These are phyloP conservation scores for Collybia mongolica DNA, from an alignment of 768 basidiomycete species.

Conservation along the genomic window DNA sequence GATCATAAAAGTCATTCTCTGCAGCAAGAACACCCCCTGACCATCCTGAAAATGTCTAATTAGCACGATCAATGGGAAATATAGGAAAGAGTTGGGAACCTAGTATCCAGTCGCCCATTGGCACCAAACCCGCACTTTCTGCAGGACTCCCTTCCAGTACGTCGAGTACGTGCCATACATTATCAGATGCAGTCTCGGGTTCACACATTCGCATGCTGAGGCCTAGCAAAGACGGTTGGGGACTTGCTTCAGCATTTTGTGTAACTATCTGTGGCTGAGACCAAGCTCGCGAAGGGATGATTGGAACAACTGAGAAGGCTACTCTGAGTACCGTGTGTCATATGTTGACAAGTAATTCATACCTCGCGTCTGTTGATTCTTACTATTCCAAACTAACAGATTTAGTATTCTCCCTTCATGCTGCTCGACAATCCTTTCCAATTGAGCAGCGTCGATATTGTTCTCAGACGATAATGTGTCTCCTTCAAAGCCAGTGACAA, in stretches of 20 bases:
- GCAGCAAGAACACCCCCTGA: constrained; percentile 88
- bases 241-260: constrained; percentile 37
- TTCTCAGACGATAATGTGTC: constrained; percentile 50
- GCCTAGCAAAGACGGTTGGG: constrained; percentile 89
- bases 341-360: constrained; percentile 14
- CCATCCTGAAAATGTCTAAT: constrained; percentile 76
- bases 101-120: constrained; percentile 66
- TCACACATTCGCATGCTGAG: constrained; percentile 92
- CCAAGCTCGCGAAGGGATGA: constrained; percentile 87
- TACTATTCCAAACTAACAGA: constrained; percentile 83
- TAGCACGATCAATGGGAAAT: constrained; percentile 18
- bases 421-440: constrained; percentile 80
- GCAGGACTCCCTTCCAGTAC: constrained; percentile 96
- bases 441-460: constrained; percentile 62
- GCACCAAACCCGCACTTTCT: constrained; percentile 94
- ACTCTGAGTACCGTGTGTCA: constrained; percentile 1
- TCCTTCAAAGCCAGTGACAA: constrained; percentile 89
- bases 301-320: constrained; percentile 63
- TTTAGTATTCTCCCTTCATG: constrained; percentile 73
- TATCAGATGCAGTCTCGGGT: constrained; percentile 84
- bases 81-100: constrained; percentile 20
- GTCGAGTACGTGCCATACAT: constrained; percentile 98
- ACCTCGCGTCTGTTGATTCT: constrained; percentile 73
- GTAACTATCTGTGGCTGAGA: constrained; percentile 37
- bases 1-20: constrained; percentile 95